Conservation (phyloP, 2,329 filamentous ascomycete genomes). For the Helminthosporium solani region DNA sequence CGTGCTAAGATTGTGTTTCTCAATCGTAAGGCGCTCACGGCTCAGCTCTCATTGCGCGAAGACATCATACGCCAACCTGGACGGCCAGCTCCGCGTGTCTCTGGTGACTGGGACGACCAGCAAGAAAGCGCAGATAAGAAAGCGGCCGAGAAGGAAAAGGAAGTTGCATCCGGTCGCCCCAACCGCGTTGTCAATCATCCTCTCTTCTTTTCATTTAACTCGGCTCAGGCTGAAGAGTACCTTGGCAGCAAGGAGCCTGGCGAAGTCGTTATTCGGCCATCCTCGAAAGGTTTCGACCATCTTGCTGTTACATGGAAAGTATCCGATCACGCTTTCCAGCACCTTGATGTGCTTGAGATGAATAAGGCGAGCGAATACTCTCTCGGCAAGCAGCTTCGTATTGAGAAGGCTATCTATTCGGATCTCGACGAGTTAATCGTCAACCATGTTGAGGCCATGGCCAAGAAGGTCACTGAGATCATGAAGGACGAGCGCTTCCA, state of each 20-base stretch:
- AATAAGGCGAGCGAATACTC: slow-evolving; percentile 98
- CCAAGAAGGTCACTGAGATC: slow-evolving; percentile 94
- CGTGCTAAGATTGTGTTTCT: slow-evolving; percentile 86
- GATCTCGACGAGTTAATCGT: slow-evolving; percentile 98
- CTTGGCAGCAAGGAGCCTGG: slow-evolving; percentile 81
- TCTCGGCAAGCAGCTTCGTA: slow-evolving; percentile 79
- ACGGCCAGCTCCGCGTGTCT: slow-evolving; percentile 26
- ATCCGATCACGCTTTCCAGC: slow-evolving; percentile 91
- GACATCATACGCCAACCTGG: slow-evolving; percentile 71
- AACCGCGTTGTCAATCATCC: slow-evolving; percentile 98
- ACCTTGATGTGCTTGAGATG: slow-evolving; percentile 94
- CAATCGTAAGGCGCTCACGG: slow-evolving; percentile 81
- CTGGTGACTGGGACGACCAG: slow-evolving; percentile 82
- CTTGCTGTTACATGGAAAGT: slow-evolving; percentile 98
- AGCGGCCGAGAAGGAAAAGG: slow-evolving; percentile 81
- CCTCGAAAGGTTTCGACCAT: slow-evolving; percentile 93
- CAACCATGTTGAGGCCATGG: slow-evolving; percentile 96
- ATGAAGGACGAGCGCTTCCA: slow-evolving; percentile 94
- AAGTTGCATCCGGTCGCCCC: slow-evolving; percentile 78
- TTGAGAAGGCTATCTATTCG: slow-evolving; percentile 88
- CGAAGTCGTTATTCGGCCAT: slow-evolving; percentile 92
- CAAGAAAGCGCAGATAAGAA: slow-evolving; percentile 75
- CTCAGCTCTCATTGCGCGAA: slow-evolving; percentile 81
- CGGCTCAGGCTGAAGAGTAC: slow-evolving; percentile 88
- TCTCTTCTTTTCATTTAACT: slow-evolving; percentile 90